phyloP scores from a whole-genome alignment of 1,284 basidiomycete genomes.

The Ceratobasidium sp. region DNA sequence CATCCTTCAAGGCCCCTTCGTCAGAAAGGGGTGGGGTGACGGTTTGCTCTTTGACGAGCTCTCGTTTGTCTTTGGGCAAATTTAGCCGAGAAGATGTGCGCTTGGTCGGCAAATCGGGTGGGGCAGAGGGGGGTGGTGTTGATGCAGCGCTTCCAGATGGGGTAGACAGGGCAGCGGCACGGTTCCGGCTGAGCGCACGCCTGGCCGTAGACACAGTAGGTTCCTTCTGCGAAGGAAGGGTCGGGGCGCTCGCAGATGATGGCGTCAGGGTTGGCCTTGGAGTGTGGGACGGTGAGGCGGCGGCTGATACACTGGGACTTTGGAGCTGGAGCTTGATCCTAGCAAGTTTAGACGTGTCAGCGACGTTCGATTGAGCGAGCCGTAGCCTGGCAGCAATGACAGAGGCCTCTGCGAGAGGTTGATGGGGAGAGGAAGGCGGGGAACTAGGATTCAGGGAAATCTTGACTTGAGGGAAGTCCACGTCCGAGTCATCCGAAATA shows the following conservation, averaged over 20 bases:
- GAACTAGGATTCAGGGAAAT: conserved; percentile 39
- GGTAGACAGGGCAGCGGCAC: conserved; percentile 10
- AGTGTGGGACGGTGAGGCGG: neutral
- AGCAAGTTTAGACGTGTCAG: conserved; percentile 2
- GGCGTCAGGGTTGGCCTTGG: conserved; percentile 11
- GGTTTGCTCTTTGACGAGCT: neutral
- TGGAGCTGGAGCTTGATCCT: conserved; percentile 16
- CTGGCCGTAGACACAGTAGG: neutral
- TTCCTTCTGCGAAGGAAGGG: conserved; percentile 8
- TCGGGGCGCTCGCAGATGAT: conserved; percentile 12
- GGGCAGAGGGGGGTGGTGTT: conserved; percentile 13
- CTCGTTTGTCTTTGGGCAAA: conserved; percentile 21
- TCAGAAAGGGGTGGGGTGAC: conserved; percentile 32
- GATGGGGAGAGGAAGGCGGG: conserved; percentile 30
- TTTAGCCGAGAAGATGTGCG: conserved; percentile 23
- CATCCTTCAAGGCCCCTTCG: conserved; percentile 23
- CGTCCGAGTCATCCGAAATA: conserved; percentile 36
- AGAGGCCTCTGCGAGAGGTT: conserved; percentile 2
- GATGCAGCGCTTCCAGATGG: conserved; percentile 28
- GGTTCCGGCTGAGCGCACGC: conserved; percentile 8
- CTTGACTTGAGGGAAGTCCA: conserved; percentile 29
- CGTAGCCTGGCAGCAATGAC: neutral
- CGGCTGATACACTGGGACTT: conserved; percentile 5
- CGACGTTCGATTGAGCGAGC: neutral
- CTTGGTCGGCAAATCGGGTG: neutral